Conservation (phyloP, 768 basidiomycete genomes). For the Sarcodon sp. region DNA sequence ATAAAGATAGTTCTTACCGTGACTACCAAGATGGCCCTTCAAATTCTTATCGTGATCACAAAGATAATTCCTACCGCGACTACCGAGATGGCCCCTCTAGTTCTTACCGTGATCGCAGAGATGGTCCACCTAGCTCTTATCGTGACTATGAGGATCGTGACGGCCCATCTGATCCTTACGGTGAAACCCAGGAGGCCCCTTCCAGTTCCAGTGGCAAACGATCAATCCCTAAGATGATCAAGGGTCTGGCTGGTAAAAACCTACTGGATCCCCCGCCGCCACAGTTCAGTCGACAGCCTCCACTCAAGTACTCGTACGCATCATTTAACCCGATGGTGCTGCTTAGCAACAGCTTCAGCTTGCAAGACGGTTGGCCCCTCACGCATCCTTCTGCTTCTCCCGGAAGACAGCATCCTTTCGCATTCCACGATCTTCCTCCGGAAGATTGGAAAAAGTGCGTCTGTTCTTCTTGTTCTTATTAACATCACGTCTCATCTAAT, state of each 20-base stretch:
- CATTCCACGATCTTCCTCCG: slow-evolving; percentile 30
- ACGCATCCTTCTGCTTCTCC: slow-evolving; percentile 24
- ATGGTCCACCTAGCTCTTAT: too few species aligned
- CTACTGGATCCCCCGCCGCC: slow-evolving; percentile 9
- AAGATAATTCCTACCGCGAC: too few species aligned
- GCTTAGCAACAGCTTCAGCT: slow-evolving; percentile 15
- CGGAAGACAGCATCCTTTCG: slow-evolving; percentile 30
- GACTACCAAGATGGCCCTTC: too few species aligned
- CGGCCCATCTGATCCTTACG: too few species aligned
- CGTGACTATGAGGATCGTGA: too few species aligned
- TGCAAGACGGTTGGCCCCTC: slow-evolving; percentile 31
- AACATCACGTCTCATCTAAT: not conserved
- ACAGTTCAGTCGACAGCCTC: slow-evolving; percentile 5
- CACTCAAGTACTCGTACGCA: not conserved
- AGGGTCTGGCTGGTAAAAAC: not conserved
- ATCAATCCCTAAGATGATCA: too few species aligned
- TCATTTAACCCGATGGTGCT: slow-evolving; percentile 18
- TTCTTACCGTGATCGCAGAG: too few species aligned
- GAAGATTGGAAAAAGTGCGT: slow-evolving; percentile 33
- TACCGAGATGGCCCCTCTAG: too few species aligned
- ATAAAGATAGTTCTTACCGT: too few species aligned
- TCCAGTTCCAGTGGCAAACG: too few species aligned
- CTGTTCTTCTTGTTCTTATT: not conserved
- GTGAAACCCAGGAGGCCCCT: too few species aligned
- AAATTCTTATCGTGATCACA: too few species aligned